Percentiles rank a stretch among this genome's conserved stretches.
phyloP scores from a whole-genome alignment of 441 rosid genomes.

The Macaranga tanarius region DNA sequence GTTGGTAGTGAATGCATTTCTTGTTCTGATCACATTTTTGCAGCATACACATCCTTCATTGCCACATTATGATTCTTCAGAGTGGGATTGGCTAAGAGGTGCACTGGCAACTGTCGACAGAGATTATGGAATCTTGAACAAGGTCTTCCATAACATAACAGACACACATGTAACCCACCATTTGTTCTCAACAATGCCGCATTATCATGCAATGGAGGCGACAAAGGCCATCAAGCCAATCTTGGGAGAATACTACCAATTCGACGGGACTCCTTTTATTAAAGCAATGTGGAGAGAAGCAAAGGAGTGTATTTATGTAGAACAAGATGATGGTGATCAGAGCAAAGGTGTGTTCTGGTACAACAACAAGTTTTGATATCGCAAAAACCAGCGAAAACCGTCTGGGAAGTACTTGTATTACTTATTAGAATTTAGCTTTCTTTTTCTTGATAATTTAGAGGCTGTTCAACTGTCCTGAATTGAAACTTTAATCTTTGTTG shows the following conservation, averaged over 20 bases:
- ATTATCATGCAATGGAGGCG: constrained; percentile 94
- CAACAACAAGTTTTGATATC: constrained; percentile 47
- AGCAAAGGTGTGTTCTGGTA: constrained; percentile 87
- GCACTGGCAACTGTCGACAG: constrained; percentile 89
- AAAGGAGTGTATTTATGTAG: constrained; percentile 83
- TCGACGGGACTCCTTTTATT: constrained; percentile 65
- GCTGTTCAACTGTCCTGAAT: neutral
- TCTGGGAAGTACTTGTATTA: constrained; percentile 21
- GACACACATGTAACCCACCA: constrained; percentile 97
- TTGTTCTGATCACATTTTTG: constrained; percentile 76
- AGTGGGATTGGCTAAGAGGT: constrained; percentile 97
- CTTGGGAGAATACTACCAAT: constrained; percentile 82
- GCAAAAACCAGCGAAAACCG: neutral
- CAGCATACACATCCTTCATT: constrained; percentile 91
- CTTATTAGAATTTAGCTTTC: neutral
- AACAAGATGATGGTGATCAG: constrained; percentile 59
- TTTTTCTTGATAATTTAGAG: constrained; percentile 3
- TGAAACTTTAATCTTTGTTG: constrained; percentile 13
- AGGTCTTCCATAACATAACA: constrained; percentile 81
- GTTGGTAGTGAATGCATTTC: constrained; percentile 68
- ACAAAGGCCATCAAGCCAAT: constrained; percentile 78
- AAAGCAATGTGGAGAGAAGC: constrained; percentile 92
- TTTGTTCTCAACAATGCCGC: constrained; percentile 88
- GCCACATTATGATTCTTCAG: constrained; percentile 83
- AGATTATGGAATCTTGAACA: constrained; percentile 87